phyloP scores from a whole-genome alignment of 2,329 filamentous ascomycete species.

The Chaetoscypha palmicola region DNA sequence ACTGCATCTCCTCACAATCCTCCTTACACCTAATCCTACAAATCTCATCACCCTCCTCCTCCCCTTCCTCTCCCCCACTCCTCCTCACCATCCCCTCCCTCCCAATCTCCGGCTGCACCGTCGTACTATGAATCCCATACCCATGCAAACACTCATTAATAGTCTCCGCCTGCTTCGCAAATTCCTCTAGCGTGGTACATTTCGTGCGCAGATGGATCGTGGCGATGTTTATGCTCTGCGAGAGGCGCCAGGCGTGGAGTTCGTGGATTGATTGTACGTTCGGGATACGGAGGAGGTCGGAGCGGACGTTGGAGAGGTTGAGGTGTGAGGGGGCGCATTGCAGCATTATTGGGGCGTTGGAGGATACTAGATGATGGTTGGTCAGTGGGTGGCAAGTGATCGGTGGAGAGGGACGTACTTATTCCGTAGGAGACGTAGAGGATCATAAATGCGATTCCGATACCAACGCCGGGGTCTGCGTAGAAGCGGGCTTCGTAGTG shows the following conservation, averaged over 20 bases:
- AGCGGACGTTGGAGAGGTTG: neutral
- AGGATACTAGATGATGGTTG: neutral
- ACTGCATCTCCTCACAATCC: no score
- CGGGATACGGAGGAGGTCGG: slow-evolving; percentile 34
- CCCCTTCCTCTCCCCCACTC: no score
- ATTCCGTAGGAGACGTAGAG: neutral
- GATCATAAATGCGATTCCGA: slow-evolving; percentile 69
- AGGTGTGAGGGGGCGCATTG: neutral
- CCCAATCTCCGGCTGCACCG: slow-evolving; percentile 58
- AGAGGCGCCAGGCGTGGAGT: slow-evolving; percentile 66
- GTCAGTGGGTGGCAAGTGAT: neutral
- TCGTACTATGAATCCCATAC: slow-evolving; percentile 66
- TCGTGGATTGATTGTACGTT: slow-evolving; percentile 64
- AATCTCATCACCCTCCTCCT: no score
- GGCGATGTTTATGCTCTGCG: slow-evolving; percentile 63
- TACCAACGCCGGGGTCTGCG: slow-evolving; percentile 61
- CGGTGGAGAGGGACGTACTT: neutral
- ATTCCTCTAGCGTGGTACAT: slow-evolving; percentile 47
- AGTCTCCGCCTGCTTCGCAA: slow-evolving; percentile 53
- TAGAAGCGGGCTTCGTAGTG: slow-evolving; percentile 55
- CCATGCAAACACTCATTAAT: slow-evolving; percentile 64
- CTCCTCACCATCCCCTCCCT: no score
- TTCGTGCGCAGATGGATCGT: slow-evolving; percentile 62
- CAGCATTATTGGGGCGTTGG: neutral
- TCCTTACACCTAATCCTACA: no score